Conservation (phyloP, 768 basidiomycete genomes). For the Cubamyces sp. region DNA sequence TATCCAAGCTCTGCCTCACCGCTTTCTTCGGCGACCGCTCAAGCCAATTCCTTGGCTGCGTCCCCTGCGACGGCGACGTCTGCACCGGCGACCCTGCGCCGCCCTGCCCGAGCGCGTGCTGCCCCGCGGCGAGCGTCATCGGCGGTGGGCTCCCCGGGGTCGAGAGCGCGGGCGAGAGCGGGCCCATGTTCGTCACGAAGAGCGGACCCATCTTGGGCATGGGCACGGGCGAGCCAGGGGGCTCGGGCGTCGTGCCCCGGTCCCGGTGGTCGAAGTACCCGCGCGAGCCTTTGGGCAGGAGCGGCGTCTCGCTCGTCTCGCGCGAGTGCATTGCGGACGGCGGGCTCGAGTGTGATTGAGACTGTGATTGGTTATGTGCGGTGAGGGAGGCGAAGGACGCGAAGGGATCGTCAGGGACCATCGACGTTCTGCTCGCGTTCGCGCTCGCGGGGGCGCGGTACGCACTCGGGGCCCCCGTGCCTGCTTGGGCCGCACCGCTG, state of each 20-base stretch:
- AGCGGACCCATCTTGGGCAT: constrained; percentile 25
- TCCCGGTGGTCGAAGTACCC: constrained; percentile 9
- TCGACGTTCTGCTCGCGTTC: constrained; percentile 10
- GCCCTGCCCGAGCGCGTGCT: constrained; percentile 9
- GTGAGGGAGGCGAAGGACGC: constrained; percentile 11
- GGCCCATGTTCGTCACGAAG: constrained; percentile 30
- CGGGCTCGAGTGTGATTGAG: not conserved
- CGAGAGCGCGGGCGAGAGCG: constrained; percentile 20
- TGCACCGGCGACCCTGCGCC: not conserved
- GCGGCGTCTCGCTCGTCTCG: constrained; percentile 23
- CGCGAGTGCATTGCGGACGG: constrained; percentile 23
- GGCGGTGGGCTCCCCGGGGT: constrained; percentile 13
- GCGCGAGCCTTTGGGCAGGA: constrained; percentile 6
- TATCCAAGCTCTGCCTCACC: constrained; percentile 16
- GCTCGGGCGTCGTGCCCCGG: constrained; percentile 7
- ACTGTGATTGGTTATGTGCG: not conserved
- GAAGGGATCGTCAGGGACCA: constrained; percentile 21
- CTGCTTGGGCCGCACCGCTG: not conserved
- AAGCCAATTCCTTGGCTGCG: constrained; percentile 23
- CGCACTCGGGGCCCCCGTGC: constrained; percentile 5
- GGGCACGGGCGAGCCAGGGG: constrained; percentile 20
- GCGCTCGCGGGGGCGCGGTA: constrained; percentile 6
- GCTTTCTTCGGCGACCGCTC: constrained; percentile 26
- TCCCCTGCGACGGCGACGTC: not conserved
- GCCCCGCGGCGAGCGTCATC: not conserved